Percentiles rank a stretch among this genome's conserved stretches.
These are phyloP conservation scores for Phytophthora pseudosyringae DNA, from an alignment of 352 stramenopile genomes.

Conservation along the genomic window DNA sequence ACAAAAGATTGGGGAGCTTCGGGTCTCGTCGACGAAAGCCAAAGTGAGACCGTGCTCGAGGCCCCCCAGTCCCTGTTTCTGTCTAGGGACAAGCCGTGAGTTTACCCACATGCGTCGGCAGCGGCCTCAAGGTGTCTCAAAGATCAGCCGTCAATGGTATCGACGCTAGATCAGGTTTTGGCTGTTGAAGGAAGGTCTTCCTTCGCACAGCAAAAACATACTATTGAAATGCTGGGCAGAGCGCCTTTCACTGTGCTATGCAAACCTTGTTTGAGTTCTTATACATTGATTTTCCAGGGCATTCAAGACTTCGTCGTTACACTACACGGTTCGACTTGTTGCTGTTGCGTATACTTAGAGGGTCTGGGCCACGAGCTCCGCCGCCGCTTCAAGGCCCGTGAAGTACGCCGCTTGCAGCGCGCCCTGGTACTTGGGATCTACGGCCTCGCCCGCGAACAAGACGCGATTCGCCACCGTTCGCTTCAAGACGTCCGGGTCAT, in stretches of 20 bases:
- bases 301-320: too few species aligned
- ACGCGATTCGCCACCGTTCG: slow-evolving; percentile 53
- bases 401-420: slow-evolving; percentile 76
- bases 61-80: not conserved
- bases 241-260: not conserved
- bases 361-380: slow-evolving; percentile 26
- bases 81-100: slow-evolving; percentile 18
- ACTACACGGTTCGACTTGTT: too few species aligned
- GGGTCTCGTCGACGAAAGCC: slow-evolving; percentile 4
- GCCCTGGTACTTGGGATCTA: slow-evolving; percentile 73
- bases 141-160: slow-evolving; percentile 12
- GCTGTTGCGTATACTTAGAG: slow-evolving; percentile 24
- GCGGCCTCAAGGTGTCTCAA: slow-evolving; percentile 20
- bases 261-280: too few species aligned
- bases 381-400: slow-evolving; percentile 43
- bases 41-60: slow-evolving; percentile 28
- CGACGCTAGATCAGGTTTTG: too few species aligned
- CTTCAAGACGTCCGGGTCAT: slow-evolving; percentile 66
- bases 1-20: not conserved
- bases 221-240: not conserved
- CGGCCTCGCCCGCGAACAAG: slow-evolving; percentile 76
- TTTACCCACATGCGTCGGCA: slow-evolving; percentile 25
- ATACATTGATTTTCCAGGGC: too few species aligned
- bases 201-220: slow-evolving; percentile 2
- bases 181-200: slow-evolving; percentile 1